Evolutionary conservation across 495 filamentous ascomycete genomes (phyloP).

Genomic region (Penicillium verhagenii): DNA sequence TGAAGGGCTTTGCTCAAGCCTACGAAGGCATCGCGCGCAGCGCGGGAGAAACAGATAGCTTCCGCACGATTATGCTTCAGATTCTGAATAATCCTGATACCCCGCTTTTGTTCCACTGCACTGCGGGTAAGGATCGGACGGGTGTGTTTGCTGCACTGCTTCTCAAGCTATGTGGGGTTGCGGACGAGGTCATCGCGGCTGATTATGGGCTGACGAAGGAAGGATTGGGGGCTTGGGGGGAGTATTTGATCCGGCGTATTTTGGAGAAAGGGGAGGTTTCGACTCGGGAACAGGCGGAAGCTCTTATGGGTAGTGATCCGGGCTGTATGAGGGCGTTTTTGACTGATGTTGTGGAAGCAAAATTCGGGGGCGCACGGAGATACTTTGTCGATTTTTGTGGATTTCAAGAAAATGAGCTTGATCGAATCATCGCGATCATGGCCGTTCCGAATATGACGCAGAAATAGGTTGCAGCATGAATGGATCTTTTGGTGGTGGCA

Average conservation of each 20-base stretch:
- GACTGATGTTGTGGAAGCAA: background rate
- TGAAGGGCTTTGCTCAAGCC: constrained; percentile 49
- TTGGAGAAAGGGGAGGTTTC: constrained; percentile 2
- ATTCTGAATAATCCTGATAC: constrained; percentile 13
- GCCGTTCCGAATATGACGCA: background rate
- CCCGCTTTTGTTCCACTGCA: constrained; percentile 51
- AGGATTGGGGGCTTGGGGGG: constrained; percentile 4
- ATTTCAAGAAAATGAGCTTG: background rate
- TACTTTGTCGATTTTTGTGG: background rate
- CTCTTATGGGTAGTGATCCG: background rate
- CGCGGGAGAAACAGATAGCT: constrained; percentile 12
- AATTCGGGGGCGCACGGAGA: background rate
- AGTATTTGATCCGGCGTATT: constrained; percentile 3
- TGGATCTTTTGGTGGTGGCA: too few relatives aligned
- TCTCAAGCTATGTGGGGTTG: constrained; percentile 54
- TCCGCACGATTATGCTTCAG: constrained; percentile 9
- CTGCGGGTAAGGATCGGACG: constrained; percentile 63
- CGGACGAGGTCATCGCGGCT: constrained; percentile 54
- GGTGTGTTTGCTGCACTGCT: constrained; percentile 61
- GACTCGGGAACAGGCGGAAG: background rate
- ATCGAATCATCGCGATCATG: background rate
- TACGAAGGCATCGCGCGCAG: constrained; percentile 42
- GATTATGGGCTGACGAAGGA: constrained; percentile 54
- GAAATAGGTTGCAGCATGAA: background rate
- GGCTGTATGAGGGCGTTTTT: background rate